These are phyloP conservation scores for Lanmaoa rubissima DNA, from an alignment of 768 basidiomycete genomes.

Conservation along the genomic window DNA sequence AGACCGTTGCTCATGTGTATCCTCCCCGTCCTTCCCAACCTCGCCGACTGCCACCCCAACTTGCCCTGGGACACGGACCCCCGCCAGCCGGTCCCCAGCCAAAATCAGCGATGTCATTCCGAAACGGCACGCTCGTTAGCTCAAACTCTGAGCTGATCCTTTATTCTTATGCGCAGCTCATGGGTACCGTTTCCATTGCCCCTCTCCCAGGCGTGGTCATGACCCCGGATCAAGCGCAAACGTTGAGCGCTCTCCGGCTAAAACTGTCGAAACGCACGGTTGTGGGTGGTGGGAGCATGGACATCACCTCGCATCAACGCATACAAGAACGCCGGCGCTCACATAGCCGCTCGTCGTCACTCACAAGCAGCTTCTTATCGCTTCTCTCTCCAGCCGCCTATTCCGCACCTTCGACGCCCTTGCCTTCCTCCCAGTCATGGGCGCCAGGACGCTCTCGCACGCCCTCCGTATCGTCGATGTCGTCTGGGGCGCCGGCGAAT, in stretches of 20 bases:
- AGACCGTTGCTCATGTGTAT: constrained; percentile 36
- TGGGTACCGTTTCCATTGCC: constrained; percentile 62
- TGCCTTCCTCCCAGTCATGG: constrained; percentile 27
- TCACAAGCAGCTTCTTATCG: constrained; percentile 50
- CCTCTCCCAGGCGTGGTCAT: constrained; percentile 43
- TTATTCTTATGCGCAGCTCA: constrained; percentile 82
- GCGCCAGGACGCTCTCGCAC: constrained; percentile 17
- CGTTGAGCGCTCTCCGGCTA: constrained; percentile 47
- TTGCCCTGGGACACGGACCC: constrained; percentile 48
- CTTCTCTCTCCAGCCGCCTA: constrained; percentile 43
- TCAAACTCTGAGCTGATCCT: constrained; percentile 67
- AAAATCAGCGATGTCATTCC: constrained; percentile 24
- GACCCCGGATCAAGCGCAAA: constrained; percentile 44
- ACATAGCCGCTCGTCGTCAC: constrained; percentile 51
- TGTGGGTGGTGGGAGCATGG: constrained; percentile 74
- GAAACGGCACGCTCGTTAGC: constrained; percentile 45
- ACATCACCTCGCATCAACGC: constrained; percentile 50
- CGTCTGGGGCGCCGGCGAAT: constrained; percentile 2
- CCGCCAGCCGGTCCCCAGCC: constrained; percentile 24
- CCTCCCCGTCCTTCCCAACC: constrained; percentile 25
- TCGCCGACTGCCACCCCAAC: constrained; percentile 38
- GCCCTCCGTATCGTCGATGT: constrained; percentile 26
- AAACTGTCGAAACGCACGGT: constrained; percentile 44
- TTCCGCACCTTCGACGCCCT: constrained; percentile 23
- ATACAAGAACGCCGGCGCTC: constrained; percentile 29